Evolutionary conservation across 169 alveolate species (phyloP).

Genomic region (Eimeria falciformis): DNA sequence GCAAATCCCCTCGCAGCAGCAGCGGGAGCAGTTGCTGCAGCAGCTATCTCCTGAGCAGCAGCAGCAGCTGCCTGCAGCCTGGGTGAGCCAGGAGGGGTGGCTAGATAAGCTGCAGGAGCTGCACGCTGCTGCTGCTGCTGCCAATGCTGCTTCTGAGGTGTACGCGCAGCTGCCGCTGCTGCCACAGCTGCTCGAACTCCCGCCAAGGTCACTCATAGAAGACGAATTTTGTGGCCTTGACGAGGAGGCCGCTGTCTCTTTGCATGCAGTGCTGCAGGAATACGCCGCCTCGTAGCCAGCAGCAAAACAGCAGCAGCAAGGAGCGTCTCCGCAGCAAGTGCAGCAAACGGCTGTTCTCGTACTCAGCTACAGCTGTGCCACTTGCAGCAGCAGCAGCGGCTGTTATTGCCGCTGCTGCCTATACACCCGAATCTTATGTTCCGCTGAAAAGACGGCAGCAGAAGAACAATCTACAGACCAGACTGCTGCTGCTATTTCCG

Average conservation of each 20-base stretch:
- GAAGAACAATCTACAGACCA: not conserved
- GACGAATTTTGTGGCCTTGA: constrained; percentile 19
- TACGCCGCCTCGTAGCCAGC: not conserved
- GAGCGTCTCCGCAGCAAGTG: too few relatives aligned
- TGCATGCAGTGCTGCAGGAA: constrained; percentile 3
- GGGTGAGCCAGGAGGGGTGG: constrained; percentile 39
- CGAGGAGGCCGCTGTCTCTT: not conserved
- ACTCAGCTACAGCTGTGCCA: not conserved
- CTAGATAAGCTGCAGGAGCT: constrained; percentile 20
- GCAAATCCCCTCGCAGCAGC: constrained; percentile 51
- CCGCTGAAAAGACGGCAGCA: not conserved
- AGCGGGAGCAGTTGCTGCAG: constrained; percentile 59
- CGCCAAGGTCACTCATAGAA: not conserved
- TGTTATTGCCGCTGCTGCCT: constrained; percentile 15
- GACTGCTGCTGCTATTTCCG: constrained; percentile 7
- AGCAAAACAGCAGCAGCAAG: too few relatives aligned
- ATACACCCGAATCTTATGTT: too few relatives aligned
- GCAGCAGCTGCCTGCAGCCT: not conserved
- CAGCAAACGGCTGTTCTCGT: too few relatives aligned
- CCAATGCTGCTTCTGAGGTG: constrained; percentile 44
- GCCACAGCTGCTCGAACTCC: constrained; percentile 39
- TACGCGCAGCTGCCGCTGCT: constrained; percentile 59
- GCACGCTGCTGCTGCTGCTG: constrained; percentile 46
- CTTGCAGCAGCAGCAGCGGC: constrained; percentile 24
- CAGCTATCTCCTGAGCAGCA: constrained; percentile 4